A percentile compares a stretch with the other conserved stretches of the same genome.
Conservation (phyloP, 352 stramenopile species). For the Phytophthora europaea region DNA sequence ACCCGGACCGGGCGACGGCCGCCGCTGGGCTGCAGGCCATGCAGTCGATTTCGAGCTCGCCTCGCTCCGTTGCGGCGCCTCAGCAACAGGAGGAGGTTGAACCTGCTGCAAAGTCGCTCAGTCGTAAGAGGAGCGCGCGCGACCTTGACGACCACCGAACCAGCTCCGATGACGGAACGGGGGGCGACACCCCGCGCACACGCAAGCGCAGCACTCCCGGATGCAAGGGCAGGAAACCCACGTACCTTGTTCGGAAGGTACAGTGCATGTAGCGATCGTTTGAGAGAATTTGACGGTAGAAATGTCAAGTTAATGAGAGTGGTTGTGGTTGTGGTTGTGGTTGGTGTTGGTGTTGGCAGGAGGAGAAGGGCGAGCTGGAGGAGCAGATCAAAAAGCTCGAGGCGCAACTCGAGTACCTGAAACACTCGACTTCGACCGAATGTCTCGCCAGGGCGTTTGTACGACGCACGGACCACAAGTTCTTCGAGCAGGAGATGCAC, state of each 20-base stretch:
- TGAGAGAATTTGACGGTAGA: neutral
- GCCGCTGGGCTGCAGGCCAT: neutral
- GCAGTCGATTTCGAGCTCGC: slow-evolving; percentile 5
- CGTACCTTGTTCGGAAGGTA: slow-evolving; percentile 60
- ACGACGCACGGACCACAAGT: slow-evolving; percentile 31
- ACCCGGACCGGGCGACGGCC: slow-evolving; percentile 1
- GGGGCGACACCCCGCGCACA: slow-evolving; percentile 3
- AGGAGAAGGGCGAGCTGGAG: slow-evolving; percentile 53
- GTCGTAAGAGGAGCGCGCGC: slow-evolving; percentile 13
- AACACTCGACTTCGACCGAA: slow-evolving; percentile 25
- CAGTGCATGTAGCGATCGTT: neutral
- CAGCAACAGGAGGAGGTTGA: slow-evolving; percentile 5
- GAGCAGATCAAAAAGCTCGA: slow-evolving; percentile 51
- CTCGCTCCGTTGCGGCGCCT: slow-evolving; percentile 14
- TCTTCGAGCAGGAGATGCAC: slow-evolving; percentile 51
- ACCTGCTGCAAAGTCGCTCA: neutral
- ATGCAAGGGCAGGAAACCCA: slow-evolving; percentile 48
- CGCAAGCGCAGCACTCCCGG: slow-evolving; percentile 38
- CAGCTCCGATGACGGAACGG: slow-evolving; percentile 29
- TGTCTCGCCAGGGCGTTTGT: slow-evolving; percentile 24
- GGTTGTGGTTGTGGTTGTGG: neutral
- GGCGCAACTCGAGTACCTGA: slow-evolving; percentile 49
- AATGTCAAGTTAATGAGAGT: neutral
- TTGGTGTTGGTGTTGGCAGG: slow-evolving; percentile 25
- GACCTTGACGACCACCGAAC: slow-evolving; percentile 26